A percentile compares a stretch with the other conserved stretches of the same genome.
Conservation (phyloP, 2,329 filamentous ascomycete species). For the Chaetomium sp. region DNA sequence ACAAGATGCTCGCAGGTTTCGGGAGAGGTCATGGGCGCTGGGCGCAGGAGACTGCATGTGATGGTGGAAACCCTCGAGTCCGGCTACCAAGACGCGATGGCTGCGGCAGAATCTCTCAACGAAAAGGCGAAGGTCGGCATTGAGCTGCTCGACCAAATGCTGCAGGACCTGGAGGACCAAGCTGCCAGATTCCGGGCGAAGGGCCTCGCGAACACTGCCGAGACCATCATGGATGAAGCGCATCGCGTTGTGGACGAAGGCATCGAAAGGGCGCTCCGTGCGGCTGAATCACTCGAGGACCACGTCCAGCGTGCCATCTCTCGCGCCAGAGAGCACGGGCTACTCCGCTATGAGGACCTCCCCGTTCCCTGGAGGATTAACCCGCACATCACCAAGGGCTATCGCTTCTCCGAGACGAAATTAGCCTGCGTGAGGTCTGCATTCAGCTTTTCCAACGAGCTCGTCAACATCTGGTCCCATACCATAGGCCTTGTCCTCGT, state of each 20-base stretch:
- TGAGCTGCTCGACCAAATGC: conserved; percentile 75
- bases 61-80: conserved; percentile 89
- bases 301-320: conserved; percentile 73
- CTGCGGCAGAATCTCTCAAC: conserved; percentile 77
- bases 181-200: conserved; percentile 74
- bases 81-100: conserved; percentile 79
- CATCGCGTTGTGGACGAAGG: conserved; percentile 76
- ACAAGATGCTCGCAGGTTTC: conserved; percentile 85
- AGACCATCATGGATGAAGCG: conserved; percentile 68
- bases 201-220: conserved; percentile 65
- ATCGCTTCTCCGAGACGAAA: conserved; percentile 90
- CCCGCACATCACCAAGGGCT: conserved; percentile 83
- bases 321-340: conserved; percentile 69
- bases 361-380: conserved; percentile 92
- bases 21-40: conserved; percentile 81
- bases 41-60: conserved; percentile 74
- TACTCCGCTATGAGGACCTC: conserved; percentile 84
- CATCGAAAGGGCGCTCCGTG: conserved; percentile 73
- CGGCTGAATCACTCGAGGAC: conserved; percentile 75
- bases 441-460: conserved; percentile 83
- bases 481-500: conserved; percentile 83
- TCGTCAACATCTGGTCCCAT: conserved; percentile 98
- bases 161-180: conserved; percentile 77
- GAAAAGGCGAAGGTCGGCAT: conserved; percentile 88
- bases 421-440: conserved; percentile 80